phyloP scores from a whole-genome alignment of 2,329 filamentous ascomycete species.

The Fusarium duplospermum region DNA sequence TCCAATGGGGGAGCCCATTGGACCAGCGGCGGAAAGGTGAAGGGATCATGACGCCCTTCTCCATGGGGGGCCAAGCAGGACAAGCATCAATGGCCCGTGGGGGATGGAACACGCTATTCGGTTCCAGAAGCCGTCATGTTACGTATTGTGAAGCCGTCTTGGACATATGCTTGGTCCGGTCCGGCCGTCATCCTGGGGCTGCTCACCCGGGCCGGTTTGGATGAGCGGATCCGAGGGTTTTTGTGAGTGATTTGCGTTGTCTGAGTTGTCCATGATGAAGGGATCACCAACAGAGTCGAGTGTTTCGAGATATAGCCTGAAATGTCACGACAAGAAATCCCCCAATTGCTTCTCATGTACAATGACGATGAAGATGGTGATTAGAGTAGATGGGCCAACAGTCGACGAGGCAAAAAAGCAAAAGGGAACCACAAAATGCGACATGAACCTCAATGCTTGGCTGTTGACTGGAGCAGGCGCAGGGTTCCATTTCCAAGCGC shows the following conservation, averaged over 20 bases:
- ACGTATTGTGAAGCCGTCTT: constrained; percentile 32
- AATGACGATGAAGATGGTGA: constrained; percentile 12
- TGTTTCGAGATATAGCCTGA: background rate
- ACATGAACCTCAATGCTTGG: background rate
- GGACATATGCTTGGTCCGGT: constrained; percentile 23
- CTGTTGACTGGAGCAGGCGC: background rate
- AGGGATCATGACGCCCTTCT: constrained; percentile 20
- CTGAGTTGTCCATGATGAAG: constrained; percentile 9
- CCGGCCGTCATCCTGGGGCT: constrained; percentile 30
- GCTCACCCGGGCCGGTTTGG: constrained; percentile 31
- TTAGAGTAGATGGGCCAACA: background rate
- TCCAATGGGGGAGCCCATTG: constrained; percentile 25
- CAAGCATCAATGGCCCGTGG: constrained; percentile 19
- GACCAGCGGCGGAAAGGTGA: constrained; percentile 22
- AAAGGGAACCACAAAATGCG: background rate
- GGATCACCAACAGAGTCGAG: background rate
- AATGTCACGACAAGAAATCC: background rate
- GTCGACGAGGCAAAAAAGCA: background rate
- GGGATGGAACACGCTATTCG: constrained; percentile 28
- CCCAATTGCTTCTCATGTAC: background rate
- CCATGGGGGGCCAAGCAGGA: constrained; percentile 19
- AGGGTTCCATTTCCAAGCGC: background rate
- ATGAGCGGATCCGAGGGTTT: constrained; percentile 20
- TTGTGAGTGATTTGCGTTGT: background rate
- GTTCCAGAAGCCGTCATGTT: constrained; percentile 39